Evolutionary conservation across 306 rosid genomes (phyloP).

Genomic region (Cucumis hystrix): DNA sequence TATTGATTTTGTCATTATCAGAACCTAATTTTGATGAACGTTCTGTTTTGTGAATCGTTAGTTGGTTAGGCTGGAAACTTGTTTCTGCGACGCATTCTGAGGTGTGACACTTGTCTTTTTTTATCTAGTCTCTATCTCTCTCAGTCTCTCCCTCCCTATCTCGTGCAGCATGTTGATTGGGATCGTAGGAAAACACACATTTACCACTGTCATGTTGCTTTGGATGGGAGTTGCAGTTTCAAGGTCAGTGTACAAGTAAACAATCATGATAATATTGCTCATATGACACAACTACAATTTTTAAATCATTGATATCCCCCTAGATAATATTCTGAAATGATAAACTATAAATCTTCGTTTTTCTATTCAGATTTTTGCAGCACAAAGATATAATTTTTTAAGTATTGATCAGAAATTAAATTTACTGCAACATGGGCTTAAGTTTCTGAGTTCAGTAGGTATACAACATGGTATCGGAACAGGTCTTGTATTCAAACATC

Average conservation of each 20-base stretch:
- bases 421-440: background rate
- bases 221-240: conserved; percentile 37
- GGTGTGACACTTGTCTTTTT: background rate
- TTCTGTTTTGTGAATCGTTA: background rate
- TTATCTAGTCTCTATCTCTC: background rate
- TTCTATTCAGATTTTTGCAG: background rate
- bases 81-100: background rate
- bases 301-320: background rate
- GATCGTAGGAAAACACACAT: conserved; percentile 33
- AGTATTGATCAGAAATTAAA: background rate
- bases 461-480: background rate
- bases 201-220: conserved; percentile 44
- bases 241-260: conserved; percentile 38
- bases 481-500: background rate
- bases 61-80: background rate
- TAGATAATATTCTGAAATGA: background rate
- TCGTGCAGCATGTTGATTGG: conserved; percentile 47
- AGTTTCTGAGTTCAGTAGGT: background rate
- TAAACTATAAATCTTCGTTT: background rate
- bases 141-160: background rate
- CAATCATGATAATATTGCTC: background rate
- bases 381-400: background rate
- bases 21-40: no score
- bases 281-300: background rate
- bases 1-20: no score